Conservation (phyloP, 148 eudicot genomes). For the Chenopodium suecicum region DNA sequence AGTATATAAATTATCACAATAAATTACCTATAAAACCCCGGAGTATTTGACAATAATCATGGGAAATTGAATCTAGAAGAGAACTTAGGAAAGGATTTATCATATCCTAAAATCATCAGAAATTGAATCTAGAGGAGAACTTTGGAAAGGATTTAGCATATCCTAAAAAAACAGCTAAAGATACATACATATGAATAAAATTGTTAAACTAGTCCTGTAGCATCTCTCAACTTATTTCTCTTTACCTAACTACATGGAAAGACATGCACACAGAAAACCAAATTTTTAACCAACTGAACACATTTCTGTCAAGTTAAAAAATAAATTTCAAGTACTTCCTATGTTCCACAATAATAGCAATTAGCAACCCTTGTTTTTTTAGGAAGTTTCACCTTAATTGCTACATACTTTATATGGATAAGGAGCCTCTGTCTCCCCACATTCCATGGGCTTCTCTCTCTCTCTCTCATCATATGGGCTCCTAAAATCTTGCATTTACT, state of each 20-base stretch:
- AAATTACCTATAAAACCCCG: not conserved
- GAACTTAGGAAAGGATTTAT: not conserved
- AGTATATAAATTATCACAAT: not conserved
- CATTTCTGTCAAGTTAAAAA: not conserved
- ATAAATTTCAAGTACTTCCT: not conserved
- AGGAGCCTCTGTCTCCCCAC: too few relatives aligned
- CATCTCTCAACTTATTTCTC: not conserved
- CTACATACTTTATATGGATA: too few relatives aligned
- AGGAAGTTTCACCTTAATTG: too few relatives aligned
- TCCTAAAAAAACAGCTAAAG: not conserved
- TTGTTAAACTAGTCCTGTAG: not conserved
- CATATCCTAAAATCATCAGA: not conserved
- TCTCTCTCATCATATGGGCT: too few relatives aligned
- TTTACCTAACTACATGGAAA: not conserved
- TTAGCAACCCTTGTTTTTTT: too few relatives aligned
- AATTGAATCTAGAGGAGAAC: too few relatives aligned
- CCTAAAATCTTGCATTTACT: too few relatives aligned
- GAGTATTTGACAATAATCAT: not conserved
- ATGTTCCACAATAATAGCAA: too few relatives aligned
- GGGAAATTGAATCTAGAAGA: not conserved
- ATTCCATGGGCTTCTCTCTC: too few relatives aligned
- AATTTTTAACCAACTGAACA: not conserved
- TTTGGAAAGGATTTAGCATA: not conserved
- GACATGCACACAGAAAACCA: not conserved
- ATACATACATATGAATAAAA: not conserved